Base-by-base conservation (phyloP, 306 rosid species). In the Fragaria nilgerrensis region DNA sequence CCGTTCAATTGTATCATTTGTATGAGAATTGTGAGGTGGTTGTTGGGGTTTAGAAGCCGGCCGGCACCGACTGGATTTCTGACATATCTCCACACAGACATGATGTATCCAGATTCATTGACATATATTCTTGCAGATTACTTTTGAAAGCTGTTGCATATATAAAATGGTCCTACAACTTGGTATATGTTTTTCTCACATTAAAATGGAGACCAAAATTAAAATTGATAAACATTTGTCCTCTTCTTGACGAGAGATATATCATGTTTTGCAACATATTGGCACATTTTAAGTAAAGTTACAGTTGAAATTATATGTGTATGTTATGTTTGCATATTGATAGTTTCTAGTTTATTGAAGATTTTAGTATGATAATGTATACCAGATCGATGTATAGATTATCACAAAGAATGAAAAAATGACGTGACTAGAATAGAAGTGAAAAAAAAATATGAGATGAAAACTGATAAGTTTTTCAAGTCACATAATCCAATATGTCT, bases 11-110 rank as follows among this genome's bases (percentile, higher is more conserved):
- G 67, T 79, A 71, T 48, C 81, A 66, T 10, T 70, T 67, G 67
- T 79, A 71, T n/a, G 47, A 52, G 68, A 53, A 63, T 56, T 25
- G 48, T 1, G 37, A n/a, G 22, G 47, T 58, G 63, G 44, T 63
- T 58, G 44, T 64, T 36, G n/a, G 74, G 23, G n/a, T 61, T 86
- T 67, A 75, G 82, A 75, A 70, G 84, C 62, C 36, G 7, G 41
- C 1, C 84, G 89, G 90, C 89, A 89, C 96, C 89, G 89, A 91
- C 93, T 82, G 74, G 72, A 53, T 69, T 70, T 77, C 73, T 82
- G 78, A 58, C 72, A 59, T 64, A 72, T 74, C 71, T 75, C 19
- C 36, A 32, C 36, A 32, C 36, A 79, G 85, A 85, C 83, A 82
- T 20, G 75, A 37, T 77, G 85, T 56, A 52, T 83, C 75, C 34